These are phyloP conservation scores for Nakaseomyces nivariensis DNA, from an alignment of 1,139 yeast species.

Conservation along the genomic window DNA sequence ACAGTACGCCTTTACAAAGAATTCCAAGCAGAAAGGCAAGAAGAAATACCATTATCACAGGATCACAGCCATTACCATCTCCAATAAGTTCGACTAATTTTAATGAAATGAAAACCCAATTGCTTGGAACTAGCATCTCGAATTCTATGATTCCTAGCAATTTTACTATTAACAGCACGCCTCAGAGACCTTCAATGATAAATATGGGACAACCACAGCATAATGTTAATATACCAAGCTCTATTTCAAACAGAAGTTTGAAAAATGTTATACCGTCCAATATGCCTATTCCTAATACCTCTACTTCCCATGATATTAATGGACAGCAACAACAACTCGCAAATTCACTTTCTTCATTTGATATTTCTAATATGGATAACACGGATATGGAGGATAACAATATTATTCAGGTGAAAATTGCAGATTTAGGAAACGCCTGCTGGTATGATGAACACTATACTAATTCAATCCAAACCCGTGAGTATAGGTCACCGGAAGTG, in stretches of 20 bases:
- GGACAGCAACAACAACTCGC: slow-evolving; percentile 10
- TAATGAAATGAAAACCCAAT: slow-evolving; percentile 27
- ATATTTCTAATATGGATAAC: slow-evolving; percentile 32
- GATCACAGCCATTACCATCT: slow-evolving; percentile 77
- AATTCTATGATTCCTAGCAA: slow-evolving; percentile 1
- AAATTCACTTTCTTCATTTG: slow-evolving; percentile 27
- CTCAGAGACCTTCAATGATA: neutral
- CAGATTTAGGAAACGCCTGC: slow-evolving; percentile 71
- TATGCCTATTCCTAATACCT: neutral
- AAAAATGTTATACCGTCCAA: neutral
- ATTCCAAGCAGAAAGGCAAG: slow-evolving; percentile 43
- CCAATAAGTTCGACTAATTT: slow-evolving; percentile 46
- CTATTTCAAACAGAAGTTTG: neutral
- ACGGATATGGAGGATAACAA: slow-evolving; percentile 9
- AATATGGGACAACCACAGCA: neutral
- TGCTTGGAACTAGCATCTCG: slow-evolving; percentile 13
- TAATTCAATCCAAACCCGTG: slow-evolving; percentile 66
- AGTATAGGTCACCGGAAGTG: slow-evolving; percentile 65
- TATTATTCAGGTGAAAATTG: slow-evolving; percentile 47
- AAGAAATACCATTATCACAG: slow-evolving; percentile 70
- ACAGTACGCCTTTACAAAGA: neutral
- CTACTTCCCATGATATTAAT: slow-evolving; percentile 1
- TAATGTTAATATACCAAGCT: neutral
- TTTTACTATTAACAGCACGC: neutral
- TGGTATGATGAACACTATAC: slow-evolving; percentile 59